Base-by-base conservation (phyloP, 208 protist species). In the Acanthamoeba healyi region DNA sequence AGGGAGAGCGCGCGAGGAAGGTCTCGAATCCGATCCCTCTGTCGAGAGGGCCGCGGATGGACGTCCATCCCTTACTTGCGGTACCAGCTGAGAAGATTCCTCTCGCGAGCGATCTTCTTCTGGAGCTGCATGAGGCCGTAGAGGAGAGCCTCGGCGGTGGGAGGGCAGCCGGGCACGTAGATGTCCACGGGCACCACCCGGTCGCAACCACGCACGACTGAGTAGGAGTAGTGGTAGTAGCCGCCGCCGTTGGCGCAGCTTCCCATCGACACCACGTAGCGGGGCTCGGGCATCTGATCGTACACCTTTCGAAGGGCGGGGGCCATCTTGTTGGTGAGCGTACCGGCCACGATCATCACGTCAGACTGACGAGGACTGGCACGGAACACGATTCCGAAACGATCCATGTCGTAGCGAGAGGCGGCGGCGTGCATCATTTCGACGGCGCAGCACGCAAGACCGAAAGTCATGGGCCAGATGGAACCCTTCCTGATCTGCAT, bases 261-360 rank as follows among this genome's bases (percentile, higher is more conserved):
- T 44, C 99, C 99, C 98, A 98, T 98, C 61, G 96, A 97, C 38
- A 98, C 65, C 38, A 98, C 97, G 94, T 96, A 98, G 63, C 95
- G 79, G 63, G 94, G 93, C 94, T 98, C 98, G 88, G 99, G 98
- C 98, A 99, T 99, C 96, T 99, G 98, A 86, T 99, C 98, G 95
- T 99, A 99, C 32, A 99, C 98, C 94, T 99, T 99, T 42, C 99
- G 97, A 26, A 99, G 96, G n/a, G 99, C 98, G 36, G 99, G 99
- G 3, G 99, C 99, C 99, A 99, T 99, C 95, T 99, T 99, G 96
- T 99, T 99, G 44, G 99, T 99, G 26, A 99, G 98, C 26, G 99
- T 99, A 79, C 99, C 99, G 0, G 99, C 99, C n/a, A 99, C 98
- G 95, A 99, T 99, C 95, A 99, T 99, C 82, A 99, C 98, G 95